Percentiles rank a stretch among this genome's conserved stretches.
Conservation (phyloP, 306 rosid species). For the Morella rubra region DNA sequence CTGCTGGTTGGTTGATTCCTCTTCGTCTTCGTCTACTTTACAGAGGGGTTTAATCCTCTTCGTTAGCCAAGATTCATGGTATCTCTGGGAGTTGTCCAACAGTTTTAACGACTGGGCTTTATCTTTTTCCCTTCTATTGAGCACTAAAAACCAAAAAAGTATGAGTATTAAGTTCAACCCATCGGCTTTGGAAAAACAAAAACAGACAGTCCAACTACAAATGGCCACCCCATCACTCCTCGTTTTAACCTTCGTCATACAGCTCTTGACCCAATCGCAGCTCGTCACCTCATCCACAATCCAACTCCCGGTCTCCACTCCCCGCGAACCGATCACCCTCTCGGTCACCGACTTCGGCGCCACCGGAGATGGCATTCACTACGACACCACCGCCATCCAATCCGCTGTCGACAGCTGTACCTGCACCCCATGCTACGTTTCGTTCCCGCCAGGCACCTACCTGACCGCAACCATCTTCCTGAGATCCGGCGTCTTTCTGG, state of each 20-base stretch:
- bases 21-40: no score
- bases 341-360: constrained; percentile 80
- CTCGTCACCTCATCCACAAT: constrained; percentile 29
- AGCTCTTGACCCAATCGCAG: constrained; percentile 38
- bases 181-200: no score
- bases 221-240: constrained; percentile 31
- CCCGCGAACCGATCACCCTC: constrained; percentile 18
- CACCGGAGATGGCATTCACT: constrained; percentile 61
- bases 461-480: constrained; percentile 76
- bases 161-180: no score
- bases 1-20: no score
- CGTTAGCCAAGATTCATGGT: no score
- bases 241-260: constrained; percentile 4
- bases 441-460: constrained; percentile 70
- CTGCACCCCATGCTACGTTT: constrained; percentile 44
- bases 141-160: no score
- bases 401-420: constrained; percentile 74
- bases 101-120: no score
- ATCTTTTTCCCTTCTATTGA: no score
- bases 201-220: neutral
- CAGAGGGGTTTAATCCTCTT: no score
- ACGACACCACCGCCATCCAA: constrained; percentile 81
- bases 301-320: constrained; percentile 16
- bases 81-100: no score
- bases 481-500: constrained; percentile 67